A percentile compares a stretch with the other conserved stretches of the same genome.
Evolutionary conservation across 805 yeast genomes (phyloP).

Genomic region (Saturnispora galanensis): DNA sequence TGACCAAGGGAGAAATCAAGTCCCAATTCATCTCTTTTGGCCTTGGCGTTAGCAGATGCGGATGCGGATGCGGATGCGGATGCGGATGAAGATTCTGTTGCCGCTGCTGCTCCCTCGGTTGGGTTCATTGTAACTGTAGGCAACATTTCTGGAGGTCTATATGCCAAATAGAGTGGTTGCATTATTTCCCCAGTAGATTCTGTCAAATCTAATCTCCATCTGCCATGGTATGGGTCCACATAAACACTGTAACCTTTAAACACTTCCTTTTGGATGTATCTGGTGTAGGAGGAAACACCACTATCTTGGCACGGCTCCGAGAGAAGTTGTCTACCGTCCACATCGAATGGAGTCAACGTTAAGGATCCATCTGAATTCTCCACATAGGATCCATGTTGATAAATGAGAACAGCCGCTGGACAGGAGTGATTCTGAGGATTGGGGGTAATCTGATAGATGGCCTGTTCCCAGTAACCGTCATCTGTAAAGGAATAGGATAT

Average conservation of each 20-base stretch:
- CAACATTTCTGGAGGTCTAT: constrained; percentile 91
- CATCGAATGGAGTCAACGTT: constrained; percentile 59
- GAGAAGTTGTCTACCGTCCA: constrained; percentile 87
- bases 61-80: not conserved
- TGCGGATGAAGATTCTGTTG: constrained; percentile 21
- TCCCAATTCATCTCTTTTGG: constrained; percentile 11
- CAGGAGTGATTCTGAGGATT: constrained; percentile 70
- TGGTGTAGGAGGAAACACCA: constrained; percentile 51
- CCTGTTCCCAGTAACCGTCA: constrained; percentile 89
- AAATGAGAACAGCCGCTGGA: constrained; percentile 71
- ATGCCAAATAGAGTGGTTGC: constrained; percentile 87
- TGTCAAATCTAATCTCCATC: constrained; percentile 62
- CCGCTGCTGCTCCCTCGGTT: constrained; percentile 32
- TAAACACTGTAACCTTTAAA: constrained; percentile 49
- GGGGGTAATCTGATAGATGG: constrained; percentile 68
- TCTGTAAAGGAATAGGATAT: constrained; percentile 84
- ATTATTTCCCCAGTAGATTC: constrained; percentile 69
- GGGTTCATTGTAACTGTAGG: constrained; percentile 92
- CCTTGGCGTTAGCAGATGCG: not conserved
- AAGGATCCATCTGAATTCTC: constrained; percentile 57
- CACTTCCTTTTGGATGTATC: constrained; percentile 61
- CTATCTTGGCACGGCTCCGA: constrained; percentile 75
- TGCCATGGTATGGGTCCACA: constrained; percentile 76
- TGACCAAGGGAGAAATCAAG: constrained; percentile 24
- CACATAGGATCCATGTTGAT: constrained; percentile 81